These are phyloP conservation scores for Chrysanthemum makinoi DNA, from an alignment of 129 eudicot genomes.

Conservation along the genomic window DNA sequence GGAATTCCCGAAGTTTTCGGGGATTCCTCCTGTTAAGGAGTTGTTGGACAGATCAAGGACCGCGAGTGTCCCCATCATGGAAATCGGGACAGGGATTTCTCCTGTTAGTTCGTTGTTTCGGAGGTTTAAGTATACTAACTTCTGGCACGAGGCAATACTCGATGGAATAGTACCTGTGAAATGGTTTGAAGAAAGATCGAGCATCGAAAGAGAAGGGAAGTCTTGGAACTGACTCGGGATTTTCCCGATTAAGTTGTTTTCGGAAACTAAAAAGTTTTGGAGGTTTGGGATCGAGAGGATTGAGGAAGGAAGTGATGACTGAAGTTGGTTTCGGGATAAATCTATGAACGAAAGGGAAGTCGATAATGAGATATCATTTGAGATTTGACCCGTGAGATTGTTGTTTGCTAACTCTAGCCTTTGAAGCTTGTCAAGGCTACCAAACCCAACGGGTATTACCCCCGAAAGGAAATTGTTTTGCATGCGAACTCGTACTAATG, in stretches of 20 bases:
- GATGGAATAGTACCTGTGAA: constrained; percentile 70
- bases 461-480: constrained; percentile 76
- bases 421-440: constrained; percentile 63
- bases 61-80: constrained; percentile 72
- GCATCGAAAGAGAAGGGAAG: constrained; percentile 67
- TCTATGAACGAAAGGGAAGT: constrained; percentile 78
- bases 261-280: constrained; percentile 64
- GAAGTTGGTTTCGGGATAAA: constrained; percentile 61
- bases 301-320: constrained; percentile 65
- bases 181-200: constrained; percentile 82
- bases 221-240: constrained; percentile 90
- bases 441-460: constrained; percentile 73
- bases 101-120: constrained; percentile 59
- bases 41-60: constrained; percentile 84
- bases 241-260: constrained; percentile 56
- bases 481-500: constrained; percentile 77
- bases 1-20: constrained; percentile 63
- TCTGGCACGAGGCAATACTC: constrained; percentile 76
- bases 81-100: constrained; percentile 52
- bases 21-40: constrained; percentile 70
- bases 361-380: constrained; percentile 58
- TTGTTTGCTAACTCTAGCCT: constrained; percentile 79
- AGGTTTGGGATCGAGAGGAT: constrained; percentile 68
- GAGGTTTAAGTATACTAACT: constrained; percentile 59
- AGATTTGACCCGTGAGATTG: constrained; percentile 76